These are phyloP conservation scores for Nitzschia inconspicua DNA, from an alignment of 108 stramenopile species.

Conservation along the genomic window DNA sequence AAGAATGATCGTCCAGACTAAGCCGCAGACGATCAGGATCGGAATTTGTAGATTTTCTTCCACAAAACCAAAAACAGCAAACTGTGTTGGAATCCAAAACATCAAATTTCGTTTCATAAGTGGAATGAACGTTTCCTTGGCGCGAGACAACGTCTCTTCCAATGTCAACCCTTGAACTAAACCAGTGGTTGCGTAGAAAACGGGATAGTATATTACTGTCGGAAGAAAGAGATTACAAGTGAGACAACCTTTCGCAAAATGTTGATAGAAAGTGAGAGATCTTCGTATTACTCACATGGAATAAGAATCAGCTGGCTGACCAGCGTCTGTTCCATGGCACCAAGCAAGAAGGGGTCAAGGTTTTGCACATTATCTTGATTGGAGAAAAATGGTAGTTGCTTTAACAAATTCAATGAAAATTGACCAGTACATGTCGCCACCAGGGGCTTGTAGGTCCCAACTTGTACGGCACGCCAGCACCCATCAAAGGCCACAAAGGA, in stretches of 20 bases:
- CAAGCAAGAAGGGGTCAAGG: too few relatives aligned
- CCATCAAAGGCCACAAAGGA: slow-evolving; percentile 56
- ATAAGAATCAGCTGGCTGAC: slow-evolving; percentile 44
- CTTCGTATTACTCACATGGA: slow-evolving; percentile 21
- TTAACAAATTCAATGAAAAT: slow-evolving; percentile 1
- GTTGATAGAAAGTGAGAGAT: too few relatives aligned
- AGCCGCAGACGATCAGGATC: slow-evolving; percentile 30
- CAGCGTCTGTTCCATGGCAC: slow-evolving; percentile 54
- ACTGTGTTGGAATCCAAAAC: slow-evolving; percentile 70
- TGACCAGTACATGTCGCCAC: slow-evolving; percentile 36
- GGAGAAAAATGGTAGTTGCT: neutral
- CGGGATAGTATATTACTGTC: slow-evolving; percentile 37
- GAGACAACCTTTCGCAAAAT: neutral
- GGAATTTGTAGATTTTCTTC: slow-evolving; percentile 35
- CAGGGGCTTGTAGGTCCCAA: slow-evolving; percentile 30
- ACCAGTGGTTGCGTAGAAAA: slow-evolving; percentile 62
- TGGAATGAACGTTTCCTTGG: slow-evolving; percentile 41
- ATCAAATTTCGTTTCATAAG: slow-evolving; percentile 48
- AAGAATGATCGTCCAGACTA: slow-evolving; percentile 40
- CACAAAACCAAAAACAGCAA: slow-evolving; percentile 49
- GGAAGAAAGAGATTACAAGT: neutral
- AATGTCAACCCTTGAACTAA: slow-evolving; percentile 39
- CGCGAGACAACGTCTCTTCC: slow-evolving; percentile 32
- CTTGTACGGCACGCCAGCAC: slow-evolving; percentile 43
- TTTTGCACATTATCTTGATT: slow-evolving; percentile 3